Evolutionary conservation across 352 stramenopile genomes (phyloP), one percentile per base, ranked within the genome.

Genomic region (Thalassiosira hispida): DNA sequence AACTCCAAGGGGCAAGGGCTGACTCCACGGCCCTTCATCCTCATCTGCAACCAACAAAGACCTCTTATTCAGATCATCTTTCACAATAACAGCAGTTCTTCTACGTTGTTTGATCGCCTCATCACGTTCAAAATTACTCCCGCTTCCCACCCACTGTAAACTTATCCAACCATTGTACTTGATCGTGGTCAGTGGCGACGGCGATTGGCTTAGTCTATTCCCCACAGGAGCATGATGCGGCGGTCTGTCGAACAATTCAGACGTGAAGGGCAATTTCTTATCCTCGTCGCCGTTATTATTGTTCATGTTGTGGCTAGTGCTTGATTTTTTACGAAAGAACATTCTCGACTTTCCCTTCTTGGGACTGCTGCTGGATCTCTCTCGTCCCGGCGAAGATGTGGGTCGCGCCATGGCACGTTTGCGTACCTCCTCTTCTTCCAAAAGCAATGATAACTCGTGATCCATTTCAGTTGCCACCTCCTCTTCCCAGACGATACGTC

Each of bases 121-220:
- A 33, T 70, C 68, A 18, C 49, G 49, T n/a, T 79, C 75, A 56
- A 53, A 27, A 40, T 84, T 75, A 14, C 61, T 63, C 11, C 9
- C 16, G 12, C 6, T 5, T 14, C 23, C 60, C 0, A 53, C 70
- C 77, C 77, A 85, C 27, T 75, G 57, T 11, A 85, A 47, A 55
- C 63, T 78, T 11, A 85, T 78, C 77, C 77, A 85, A 22, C 77
- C 77, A 27, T 9, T 40, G 51, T 81, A 85, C 31, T 81, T 74
- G 1, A 76, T 71, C 1, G 67, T 75, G n/a, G 63, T 66, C 2
- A 80, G 5, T 20, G 56, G 69, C 18, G 55, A 56, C 23, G 55
- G 42, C 1, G 70, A 64, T 18, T 35, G 9, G 40, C 40, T 49
- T 16, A 49, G 6, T 16, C 16, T 11, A 18, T 35, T 23, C 12